A percentile compares a stretch with the other conserved stretches of the same genome.
phyloP scores from a whole-genome alignment of 176 grass and related monocot species.

The Rhynchospora breviuscula region DNA sequence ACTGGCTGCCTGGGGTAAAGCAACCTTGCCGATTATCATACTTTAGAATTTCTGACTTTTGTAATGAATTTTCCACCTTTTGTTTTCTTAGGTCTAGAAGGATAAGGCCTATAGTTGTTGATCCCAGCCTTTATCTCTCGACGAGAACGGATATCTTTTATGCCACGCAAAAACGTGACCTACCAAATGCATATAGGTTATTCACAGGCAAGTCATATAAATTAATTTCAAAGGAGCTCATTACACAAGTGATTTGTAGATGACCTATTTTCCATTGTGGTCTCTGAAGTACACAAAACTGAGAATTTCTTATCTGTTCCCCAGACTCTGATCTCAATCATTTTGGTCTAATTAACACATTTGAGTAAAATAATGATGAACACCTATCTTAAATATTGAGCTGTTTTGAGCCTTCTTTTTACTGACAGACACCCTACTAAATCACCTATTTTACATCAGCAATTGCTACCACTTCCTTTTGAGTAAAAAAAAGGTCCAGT shows the following conservation, averaged over 20 bases:
- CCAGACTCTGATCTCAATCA: not conserved
- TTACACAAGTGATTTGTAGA: not conserved
- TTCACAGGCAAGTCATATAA: constrained; percentile 53
- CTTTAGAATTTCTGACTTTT: constrained; percentile 15
- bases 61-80: constrained; percentile 19
- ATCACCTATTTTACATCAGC: not conserved
- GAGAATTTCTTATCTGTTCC: not conserved
- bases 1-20: not conserved
- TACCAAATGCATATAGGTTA: constrained; percentile 70
- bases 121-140: constrained; percentile 83
- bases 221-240: not conserved
- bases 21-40: not conserved
- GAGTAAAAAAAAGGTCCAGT: not conserved
- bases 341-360: not conserved
- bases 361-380: not conserved
- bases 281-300: not conserved
- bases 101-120: constrained; percentile 81
- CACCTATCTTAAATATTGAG: not conserved
- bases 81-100: constrained; percentile 50
- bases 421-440: not conserved
- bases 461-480: not conserved
- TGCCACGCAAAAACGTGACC: constrained; percentile 83
- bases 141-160: constrained; percentile 79
- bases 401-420: not conserved
- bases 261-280: not conserved